A percentile compares a stretch with the other conserved stretches of the same genome.
Conservation (phyloP, 139 green algal species). For the Chlorella sp. region DNA sequence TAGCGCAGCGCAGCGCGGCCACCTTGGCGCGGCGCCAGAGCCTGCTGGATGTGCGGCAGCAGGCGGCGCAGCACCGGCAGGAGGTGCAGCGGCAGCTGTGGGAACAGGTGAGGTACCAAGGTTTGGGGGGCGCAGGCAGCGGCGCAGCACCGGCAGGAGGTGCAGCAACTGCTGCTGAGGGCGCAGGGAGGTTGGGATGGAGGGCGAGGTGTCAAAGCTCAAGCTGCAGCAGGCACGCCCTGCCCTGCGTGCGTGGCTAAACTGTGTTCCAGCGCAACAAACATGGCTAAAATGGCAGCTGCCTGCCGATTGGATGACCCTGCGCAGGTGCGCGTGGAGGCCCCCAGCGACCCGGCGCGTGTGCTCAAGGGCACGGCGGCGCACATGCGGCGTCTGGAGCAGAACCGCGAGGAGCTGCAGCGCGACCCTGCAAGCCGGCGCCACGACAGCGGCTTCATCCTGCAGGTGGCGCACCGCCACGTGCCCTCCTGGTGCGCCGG, state of each 20-base stretch:
- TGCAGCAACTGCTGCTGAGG: too few species aligned
- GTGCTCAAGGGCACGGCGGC: slow-evolving; percentile 20
- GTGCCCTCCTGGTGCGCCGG: not conserved
- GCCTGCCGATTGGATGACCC: too few species aligned
- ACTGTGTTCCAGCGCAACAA: too few species aligned
- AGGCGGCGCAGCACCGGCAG: not conserved
- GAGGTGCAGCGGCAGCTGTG: not conserved
- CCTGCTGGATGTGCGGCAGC: not conserved
- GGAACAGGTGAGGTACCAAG: not conserved
- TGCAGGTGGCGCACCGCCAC: slow-evolving; percentile 7
- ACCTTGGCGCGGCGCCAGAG: not conserved
- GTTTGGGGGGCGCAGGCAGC: too few species aligned
- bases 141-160: too few species aligned
- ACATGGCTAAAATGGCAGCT: too few species aligned
- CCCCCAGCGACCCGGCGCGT: slow-evolving; percentile 5
- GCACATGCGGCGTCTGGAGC: slow-evolving; percentile 16
- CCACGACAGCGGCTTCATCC: slow-evolving; percentile 20
- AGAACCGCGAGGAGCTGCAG: slow-evolving; percentile 4
- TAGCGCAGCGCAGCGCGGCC: not conserved
- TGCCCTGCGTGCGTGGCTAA: too few species aligned
- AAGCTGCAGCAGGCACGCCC: too few species aligned
- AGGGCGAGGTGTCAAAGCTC: too few species aligned
- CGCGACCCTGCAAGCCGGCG: too few species aligned
- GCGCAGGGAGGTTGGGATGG: too few species aligned
- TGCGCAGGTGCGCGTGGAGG: slow-evolving; percentile 23